A percentile compares a stretch with the other conserved stretches of the same genome.
These are phyloP conservation scores for Miscanthus sacchariflorus DNA, from an alignment of 202 grass and related monocot species.

Conservation along the genomic window DNA sequence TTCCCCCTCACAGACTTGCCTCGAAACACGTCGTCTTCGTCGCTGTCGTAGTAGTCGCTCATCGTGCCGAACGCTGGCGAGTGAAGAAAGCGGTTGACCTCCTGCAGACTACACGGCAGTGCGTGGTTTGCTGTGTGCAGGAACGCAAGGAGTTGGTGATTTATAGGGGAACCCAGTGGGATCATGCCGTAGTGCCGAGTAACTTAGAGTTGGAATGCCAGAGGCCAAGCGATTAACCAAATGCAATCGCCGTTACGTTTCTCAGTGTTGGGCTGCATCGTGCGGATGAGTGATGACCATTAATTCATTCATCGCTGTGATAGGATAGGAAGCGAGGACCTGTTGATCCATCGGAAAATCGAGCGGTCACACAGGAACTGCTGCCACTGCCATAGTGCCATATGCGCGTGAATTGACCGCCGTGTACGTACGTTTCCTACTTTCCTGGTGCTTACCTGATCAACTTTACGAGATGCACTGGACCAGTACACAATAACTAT, in stretches of 20 bases:
- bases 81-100: background rate
- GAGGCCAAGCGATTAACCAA: background rate
- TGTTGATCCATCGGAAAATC: background rate
- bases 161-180: constrained; percentile 18
- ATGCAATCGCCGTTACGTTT: background rate
- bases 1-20: background rate
- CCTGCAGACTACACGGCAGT: background rate
- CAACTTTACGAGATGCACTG: too few species aligned
- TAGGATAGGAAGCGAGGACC: background rate
- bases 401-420: too few species aligned
- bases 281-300: background rate
- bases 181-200: constrained; percentile 2
- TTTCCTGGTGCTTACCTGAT: too few species aligned
- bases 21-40: constrained; percentile 11
- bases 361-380: background rate
- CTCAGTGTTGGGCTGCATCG: background rate
- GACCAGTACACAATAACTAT: too few species aligned
- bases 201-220: constrained; percentile 29
- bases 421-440: too few species aligned
- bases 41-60: constrained; percentile 44
- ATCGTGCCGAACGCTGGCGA: constrained; percentile 22
- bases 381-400: background rate
- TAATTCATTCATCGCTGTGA: background rate
- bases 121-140: background rate
- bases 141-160: background rate